Conservation (phyloP, 495 filamentous ascomycete species). For the Penicillium cinerascens region DNA sequence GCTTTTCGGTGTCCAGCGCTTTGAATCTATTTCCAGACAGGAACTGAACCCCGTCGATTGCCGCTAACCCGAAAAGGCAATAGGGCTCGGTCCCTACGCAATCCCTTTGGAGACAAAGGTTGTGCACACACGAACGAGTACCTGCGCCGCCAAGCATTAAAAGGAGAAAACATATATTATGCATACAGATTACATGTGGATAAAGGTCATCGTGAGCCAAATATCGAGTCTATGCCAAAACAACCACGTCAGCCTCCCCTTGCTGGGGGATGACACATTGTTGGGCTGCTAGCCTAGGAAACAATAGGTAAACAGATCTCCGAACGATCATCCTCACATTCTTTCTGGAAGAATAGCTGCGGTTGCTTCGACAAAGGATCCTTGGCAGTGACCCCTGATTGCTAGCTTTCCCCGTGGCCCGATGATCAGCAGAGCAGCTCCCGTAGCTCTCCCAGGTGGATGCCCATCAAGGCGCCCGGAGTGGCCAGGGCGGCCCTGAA, state of each 20-base stretch:
- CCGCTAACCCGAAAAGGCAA: too few relatives aligned
- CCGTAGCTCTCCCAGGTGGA: constrained; percentile 4
- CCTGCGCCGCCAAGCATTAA: too few relatives aligned
- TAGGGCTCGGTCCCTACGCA: too few relatives aligned
- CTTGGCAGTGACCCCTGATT: background rate
- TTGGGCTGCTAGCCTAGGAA: constrained; percentile 4
- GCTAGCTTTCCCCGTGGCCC: background rate
- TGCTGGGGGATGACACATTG: constrained; percentile 6
- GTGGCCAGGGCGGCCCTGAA: background rate
- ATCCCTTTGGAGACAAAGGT: too few relatives aligned
- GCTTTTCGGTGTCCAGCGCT: too few relatives aligned
- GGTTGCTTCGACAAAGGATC: constrained; percentile 4
- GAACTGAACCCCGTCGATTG: too few relatives aligned
- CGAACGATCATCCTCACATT: background rate
- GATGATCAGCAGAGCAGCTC: constrained; percentile 3
- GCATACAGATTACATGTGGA: too few relatives aligned
- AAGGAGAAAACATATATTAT: too few relatives aligned
- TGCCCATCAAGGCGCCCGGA: background rate
- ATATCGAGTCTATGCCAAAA: too few relatives aligned
- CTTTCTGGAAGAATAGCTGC: constrained; percentile 9
- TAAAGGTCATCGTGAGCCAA: too few relatives aligned
- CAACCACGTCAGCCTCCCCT: background rate
- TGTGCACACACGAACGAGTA: too few relatives aligned
- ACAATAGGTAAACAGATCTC: constrained; percentile 5
- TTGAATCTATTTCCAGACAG: too few relatives aligned